Base-by-base conservation (phyloP, 176 grass and related monocot genomes). In the Musa beccarii region DNA sequence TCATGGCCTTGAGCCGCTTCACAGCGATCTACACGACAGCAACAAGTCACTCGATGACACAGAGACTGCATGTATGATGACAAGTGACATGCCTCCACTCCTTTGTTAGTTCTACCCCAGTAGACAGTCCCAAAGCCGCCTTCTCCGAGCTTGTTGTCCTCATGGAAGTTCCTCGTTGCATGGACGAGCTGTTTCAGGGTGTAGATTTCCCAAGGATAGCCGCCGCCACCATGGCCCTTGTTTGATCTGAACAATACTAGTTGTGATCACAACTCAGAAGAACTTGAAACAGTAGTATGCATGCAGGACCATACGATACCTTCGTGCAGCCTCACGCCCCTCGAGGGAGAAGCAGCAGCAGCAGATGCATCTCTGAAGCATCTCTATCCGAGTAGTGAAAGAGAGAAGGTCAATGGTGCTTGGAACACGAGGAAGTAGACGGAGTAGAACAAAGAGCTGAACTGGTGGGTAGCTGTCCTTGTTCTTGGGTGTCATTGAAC, bases 151-250 rank as follows among this genome's bases (percentile, higher is more conserved):
- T 83, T 83, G 81, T 83, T 89, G 75, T 69, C 87, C 0, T 88
- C 85, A 75, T 71, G 80, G 83, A 94, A 94, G 85, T 94, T 94
- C 78, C 75, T 87, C 29, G 88, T 94, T n/a, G 91, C 91, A 28
- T 88, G 88, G 26, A 84, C 21, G 25, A 94, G 83, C 51, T 88
- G 87, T 79, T 84, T 87, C 65, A 94, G 78, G 53, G 78, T 88
- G 91, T 86, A 94, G 75, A 67, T 81, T 63, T 90, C 88, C 91
- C 91, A 89, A 1, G 91, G 87, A 63, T 82, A 90, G n/a, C 34
- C 34, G 29, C 29, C 29, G 34, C 34, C 34, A 6, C 90, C 91
- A n/a, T 59, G n/a, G 50, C 61, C 85, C 54, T 73, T 73, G 51
- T 21, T 64, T 1, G 16, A 59, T 57, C 77, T 70, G 29, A 34